These are phyloP conservation scores for Diutina ranongensis DNA, from an alignment of 1,139 yeast species.

Conservation along the genomic window DNA sequence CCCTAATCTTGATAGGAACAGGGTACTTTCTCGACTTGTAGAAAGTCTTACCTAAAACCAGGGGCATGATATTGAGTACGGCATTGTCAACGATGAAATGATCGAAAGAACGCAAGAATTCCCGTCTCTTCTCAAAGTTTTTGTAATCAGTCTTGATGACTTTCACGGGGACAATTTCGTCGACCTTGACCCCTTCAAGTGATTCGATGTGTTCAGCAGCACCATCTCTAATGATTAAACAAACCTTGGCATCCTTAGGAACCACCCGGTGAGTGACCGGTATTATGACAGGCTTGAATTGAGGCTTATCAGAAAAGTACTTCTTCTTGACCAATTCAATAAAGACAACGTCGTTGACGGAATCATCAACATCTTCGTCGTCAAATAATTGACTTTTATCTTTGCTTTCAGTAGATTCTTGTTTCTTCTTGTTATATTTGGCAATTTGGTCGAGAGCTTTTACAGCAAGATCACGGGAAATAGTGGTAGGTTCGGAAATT, in stretches of 20 bases:
- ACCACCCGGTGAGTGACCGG: conserved; percentile 28
- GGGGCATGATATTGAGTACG: conserved; percentile 69
- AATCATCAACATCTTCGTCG: conserved; percentile 25
- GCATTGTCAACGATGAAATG: conserved; percentile 78
- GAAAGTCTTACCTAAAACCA: conserved; percentile 70
- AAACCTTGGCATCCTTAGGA: conserved; percentile 41
- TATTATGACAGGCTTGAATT: conserved; percentile 64
- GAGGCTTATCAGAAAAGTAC: conserved; percentile 49
- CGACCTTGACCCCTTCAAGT: conserved; percentile 47
- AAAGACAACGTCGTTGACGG: conserved; percentile 39
- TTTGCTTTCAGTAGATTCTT: conserved; percentile 11
- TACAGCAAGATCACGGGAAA: conserved; percentile 11
- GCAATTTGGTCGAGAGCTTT: conserved; percentile 13
- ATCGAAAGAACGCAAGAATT: conserved; percentile 48
- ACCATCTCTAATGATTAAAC: conserved; percentile 65
- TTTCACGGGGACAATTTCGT: conserved; percentile 40
- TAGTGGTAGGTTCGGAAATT: not conserved
- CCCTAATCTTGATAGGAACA: conserved; percentile 40
- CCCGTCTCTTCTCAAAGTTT: conserved; percentile 61
- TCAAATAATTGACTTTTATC: conserved; percentile 19
- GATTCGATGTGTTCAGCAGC: conserved; percentile 46
- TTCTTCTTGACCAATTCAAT: conserved; percentile 52
- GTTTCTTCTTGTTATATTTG: conserved; percentile 13
- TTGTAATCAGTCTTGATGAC: conserved; percentile 58
- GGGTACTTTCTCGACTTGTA: conserved; percentile 57